Percentiles rank a stretch among this genome's conserved stretches.
Conservation (phyloP, 1,284 basidiomycete genomes). For the Xerocomus minutiporus region DNA sequence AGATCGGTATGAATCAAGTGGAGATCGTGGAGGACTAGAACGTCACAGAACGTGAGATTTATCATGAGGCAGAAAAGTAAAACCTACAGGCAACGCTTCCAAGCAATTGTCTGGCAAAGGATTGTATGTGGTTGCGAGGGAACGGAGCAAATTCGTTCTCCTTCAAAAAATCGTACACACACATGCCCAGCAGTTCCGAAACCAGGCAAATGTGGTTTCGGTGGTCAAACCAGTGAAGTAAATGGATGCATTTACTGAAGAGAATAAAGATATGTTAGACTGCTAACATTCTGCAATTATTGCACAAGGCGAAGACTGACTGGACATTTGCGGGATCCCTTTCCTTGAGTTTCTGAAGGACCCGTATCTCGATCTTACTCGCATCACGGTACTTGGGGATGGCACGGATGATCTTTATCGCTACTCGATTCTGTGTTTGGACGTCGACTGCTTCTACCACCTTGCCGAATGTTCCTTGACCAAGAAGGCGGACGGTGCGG, state of each 20-base stretch:
- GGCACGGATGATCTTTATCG: conserved; percentile 97
- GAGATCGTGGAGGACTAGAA: conserved; percentile 83
- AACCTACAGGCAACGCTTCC: conserved; percentile 90
- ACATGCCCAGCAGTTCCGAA: conserved; percentile 94
- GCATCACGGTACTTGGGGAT: conserved; percentile 98
- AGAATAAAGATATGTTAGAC: conserved; percentile 7
- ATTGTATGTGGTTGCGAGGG: conserved; percentile 93
- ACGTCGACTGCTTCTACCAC: conserved; percentile 93
- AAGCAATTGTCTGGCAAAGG: conserved; percentile 89
- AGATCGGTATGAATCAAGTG: conserved; percentile 96
- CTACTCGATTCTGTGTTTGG: conserved; percentile 75
- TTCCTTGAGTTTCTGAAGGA: conserved; percentile 88
- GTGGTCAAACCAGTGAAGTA: conserved; percentile 94
- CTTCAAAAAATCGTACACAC: conserved; percentile 98
- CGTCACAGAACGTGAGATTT: conserved; percentile 11
- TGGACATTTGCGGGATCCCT: conserved; percentile 86
- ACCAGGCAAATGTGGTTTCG: conserved; percentile 98
- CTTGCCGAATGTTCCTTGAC: conserved; percentile 99
- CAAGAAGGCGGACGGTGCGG: conserved; percentile 85
- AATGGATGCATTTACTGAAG: conserved; percentile 93
- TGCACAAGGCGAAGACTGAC: conserved; percentile 48
- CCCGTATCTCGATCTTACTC: conserved; percentile 96
- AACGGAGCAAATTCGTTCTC: conserved; percentile 97
- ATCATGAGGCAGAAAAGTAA: conserved; percentile 2
- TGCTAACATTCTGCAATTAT: conserved; percentile 5